phyloP scores from a whole-genome alignment of 805 yeast species.

The Teunomyces lycoperdinae region DNA sequence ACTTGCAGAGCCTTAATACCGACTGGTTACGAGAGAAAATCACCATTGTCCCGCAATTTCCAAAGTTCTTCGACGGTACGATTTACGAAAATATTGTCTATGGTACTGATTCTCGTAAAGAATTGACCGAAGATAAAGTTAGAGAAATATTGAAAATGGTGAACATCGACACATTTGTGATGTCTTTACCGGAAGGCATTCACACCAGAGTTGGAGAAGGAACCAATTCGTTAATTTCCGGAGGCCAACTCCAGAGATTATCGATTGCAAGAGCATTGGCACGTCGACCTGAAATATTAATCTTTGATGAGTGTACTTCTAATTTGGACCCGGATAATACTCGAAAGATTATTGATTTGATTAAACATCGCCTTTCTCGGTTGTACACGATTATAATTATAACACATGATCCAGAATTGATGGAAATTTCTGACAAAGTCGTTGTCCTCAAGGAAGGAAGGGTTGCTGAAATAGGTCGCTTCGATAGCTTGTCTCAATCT shows the following conservation, averaged over 20 bases:
- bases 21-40: conserved; percentile 50
- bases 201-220: conserved; percentile 56
- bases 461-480: conserved; percentile 46
- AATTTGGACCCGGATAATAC: conserved; percentile 73
- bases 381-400: conserved; percentile 51
- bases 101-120: conserved; percentile 35
- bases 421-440: conserved; percentile 53
- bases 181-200: conserved; percentile 53
- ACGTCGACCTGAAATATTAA: conserved; percentile 58
- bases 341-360: conserved; percentile 45
- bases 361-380: conserved; percentile 34
- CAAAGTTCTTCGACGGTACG: conserved; percentile 70
- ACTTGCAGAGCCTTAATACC: conserved; percentile 46
- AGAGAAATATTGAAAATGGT: conserved; percentile 40
- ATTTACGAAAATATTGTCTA: conserved; percentile 69
- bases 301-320: conserved; percentile 89
- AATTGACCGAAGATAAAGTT: conserved; percentile 28
- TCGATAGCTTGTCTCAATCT: conserved; percentile 18
- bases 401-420: conserved; percentile 72
- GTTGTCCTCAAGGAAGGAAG: conserved; percentile 49
- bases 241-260: conserved; percentile 87
- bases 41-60: conserved; percentile 73
- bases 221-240: conserved; percentile 55
- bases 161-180: conserved; percentile 54
- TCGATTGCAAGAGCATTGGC: conserved; percentile 81